A percentile compares a stretch with the other conserved stretches of the same genome.
Conservation (phyloP, 192 early-diverging fungal species). For the Rhizoclosmatium globosum region DNA sequence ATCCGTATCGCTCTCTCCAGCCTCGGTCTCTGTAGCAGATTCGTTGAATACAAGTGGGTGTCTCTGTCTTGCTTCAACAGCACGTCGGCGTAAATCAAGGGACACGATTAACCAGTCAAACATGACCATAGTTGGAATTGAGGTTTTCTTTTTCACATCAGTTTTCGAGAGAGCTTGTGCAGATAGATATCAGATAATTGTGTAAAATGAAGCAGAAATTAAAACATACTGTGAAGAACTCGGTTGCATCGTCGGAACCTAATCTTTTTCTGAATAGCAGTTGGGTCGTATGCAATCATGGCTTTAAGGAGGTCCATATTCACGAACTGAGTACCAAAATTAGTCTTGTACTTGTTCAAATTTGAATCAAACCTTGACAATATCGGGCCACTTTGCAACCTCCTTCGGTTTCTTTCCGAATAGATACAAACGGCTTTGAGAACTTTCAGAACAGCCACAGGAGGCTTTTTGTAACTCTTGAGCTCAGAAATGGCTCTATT, state of each 20-base stretch:
- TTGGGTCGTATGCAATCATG: conserved; percentile 65
- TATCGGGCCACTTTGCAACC: conserved; percentile 8
- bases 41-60: conserved; percentile 41
- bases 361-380: conserved; percentile 16
- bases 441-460: conserved; percentile 57
- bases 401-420: conserved; percentile 64
- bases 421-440: conserved; percentile 63
- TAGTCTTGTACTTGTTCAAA: neutral
- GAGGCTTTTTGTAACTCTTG: conserved; percentile 63
- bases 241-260: conserved; percentile 55
- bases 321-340: conserved; percentile 42
- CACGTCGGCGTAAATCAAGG: conserved; percentile 50
- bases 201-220: conserved; percentile 17
- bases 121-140: conserved; percentile 60
- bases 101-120: conserved; percentile 64
- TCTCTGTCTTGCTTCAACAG: conserved; percentile 53
- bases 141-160: conserved; percentile 58
- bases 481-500: conserved; percentile 58
- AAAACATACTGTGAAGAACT: conserved; percentile 57
- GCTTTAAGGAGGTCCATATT: conserved; percentile 59
- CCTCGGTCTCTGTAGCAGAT: conserved; percentile 32
- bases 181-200: conserved; percentile 33
- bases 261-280: conserved; percentile 60
- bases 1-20: conserved; percentile 42
- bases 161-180: conserved; percentile 49